These are phyloP conservation scores for Apostasia shenzhenica DNA, from an alignment of 106 monocot genomes.

Conservation along the genomic window DNA sequence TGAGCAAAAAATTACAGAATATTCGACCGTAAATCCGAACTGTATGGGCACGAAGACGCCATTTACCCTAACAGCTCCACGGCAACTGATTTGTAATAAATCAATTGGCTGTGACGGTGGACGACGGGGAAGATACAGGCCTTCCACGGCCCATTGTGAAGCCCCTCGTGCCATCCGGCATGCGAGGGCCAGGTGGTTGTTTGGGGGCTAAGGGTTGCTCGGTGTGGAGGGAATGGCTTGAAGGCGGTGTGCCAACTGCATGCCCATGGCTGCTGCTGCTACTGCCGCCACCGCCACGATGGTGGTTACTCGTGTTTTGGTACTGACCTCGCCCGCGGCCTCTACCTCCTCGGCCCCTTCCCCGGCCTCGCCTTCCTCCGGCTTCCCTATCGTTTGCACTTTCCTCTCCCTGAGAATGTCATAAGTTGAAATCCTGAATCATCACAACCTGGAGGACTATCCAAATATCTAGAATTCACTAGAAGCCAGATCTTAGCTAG, in stretches of 20 bases:
- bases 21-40: too few relatives aligned
- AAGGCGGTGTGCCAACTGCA: slow-evolving; percentile 36
- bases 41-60: too few relatives aligned
- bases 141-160: slow-evolving; percentile 77
- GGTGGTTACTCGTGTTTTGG: slow-evolving; percentile 17
- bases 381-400: slow-evolving; percentile 34
- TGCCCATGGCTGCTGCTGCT: slow-evolving; percentile 13
- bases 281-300: background rate
- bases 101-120: background rate
- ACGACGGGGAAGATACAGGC: slow-evolving; percentile 3
- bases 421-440: background rate
- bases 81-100: too few relatives aligned
- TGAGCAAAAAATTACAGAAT: too few relatives aligned
- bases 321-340: slow-evolving; percentile 53
- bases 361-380: slow-evolving; percentile 28
- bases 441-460: background rate
- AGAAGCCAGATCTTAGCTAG: too few relatives aligned
- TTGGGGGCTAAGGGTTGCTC: slow-evolving; percentile 30
- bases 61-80: too few relatives aligned
- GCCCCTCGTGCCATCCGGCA: slow-evolving; percentile 80
- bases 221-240: slow-evolving; percentile 9
- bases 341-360: slow-evolving; percentile 39
- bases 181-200: slow-evolving; percentile 68
- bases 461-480: too few relatives aligned
- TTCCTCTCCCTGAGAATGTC: slow-evolving; percentile 34